Percentiles rank a stretch among this genome's conserved stretches.
phyloP scores from a whole-genome alignment of 495 filamentous ascomycete species.

The Annulohypoxylon stygium region DNA sequence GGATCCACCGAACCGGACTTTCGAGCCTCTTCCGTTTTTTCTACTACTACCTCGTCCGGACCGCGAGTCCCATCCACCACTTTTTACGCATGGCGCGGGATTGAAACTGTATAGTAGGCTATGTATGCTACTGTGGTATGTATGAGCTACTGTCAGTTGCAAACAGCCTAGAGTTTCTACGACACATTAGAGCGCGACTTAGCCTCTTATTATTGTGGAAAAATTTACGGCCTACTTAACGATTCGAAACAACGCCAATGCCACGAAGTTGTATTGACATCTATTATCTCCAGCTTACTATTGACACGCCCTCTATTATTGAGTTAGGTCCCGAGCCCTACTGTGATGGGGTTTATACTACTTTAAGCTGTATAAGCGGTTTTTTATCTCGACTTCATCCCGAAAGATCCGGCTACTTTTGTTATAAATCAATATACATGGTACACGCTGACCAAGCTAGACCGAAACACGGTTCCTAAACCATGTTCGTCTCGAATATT shows the following conservation, averaged over 20 bases:
- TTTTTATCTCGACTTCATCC: slow-evolving; percentile 10
- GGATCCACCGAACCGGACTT: slow-evolving; percentile 22
- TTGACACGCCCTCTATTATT: neutral
- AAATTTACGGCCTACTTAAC: neutral
- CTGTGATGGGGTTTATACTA: slow-evolving; percentile 2
- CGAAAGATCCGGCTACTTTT: slow-evolving; percentile 13
- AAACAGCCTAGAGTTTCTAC: slow-evolving; percentile 12
- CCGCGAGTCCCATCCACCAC: slow-evolving; percentile 29
- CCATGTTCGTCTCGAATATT: slow-evolving; percentile 21
- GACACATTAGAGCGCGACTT: neutral
- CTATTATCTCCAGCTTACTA: slow-evolving; percentile 1
- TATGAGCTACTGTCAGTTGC: slow-evolving; percentile 3
- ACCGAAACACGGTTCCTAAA: slow-evolving; percentile 17
- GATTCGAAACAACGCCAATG: slow-evolving; percentile 11
- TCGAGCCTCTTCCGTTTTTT: slow-evolving; percentile 26
- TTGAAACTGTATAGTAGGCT: slow-evolving; percentile 4
- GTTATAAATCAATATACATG: slow-evolving; percentile 25
- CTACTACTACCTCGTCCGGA: slow-evolving; percentile 19
- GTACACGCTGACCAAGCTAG: slow-evolving; percentile 30
- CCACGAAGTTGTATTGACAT: neutral
- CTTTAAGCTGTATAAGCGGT: slow-evolving; percentile 3
- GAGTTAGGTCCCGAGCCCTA: neutral
- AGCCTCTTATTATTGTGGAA: slow-evolving; percentile 7
- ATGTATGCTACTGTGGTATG: neutral
- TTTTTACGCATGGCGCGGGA: slow-evolving; percentile 8